phyloP scores from a whole-genome alignment of 495 filamentous ascomycete genomes.

The Lepidopterella palustris region DNA sequence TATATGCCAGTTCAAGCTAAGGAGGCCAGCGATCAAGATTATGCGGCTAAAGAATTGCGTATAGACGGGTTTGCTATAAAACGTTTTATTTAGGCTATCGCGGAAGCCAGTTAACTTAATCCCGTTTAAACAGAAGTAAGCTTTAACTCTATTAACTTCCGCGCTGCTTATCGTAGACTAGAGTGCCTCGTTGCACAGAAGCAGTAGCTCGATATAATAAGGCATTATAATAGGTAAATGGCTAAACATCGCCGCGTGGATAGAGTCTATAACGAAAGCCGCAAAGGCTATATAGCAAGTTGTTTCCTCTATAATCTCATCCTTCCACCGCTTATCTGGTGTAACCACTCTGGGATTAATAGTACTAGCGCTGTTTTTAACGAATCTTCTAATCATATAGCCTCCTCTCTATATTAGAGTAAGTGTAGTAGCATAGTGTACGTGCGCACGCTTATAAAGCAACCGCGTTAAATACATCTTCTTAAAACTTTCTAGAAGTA shows the following conservation, averaged over 20 bases:
- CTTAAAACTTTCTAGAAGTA: constrained; percentile 89
- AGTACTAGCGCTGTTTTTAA: constrained; percentile 55
- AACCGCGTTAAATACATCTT: constrained; percentile 91
- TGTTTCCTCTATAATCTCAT: constrained; percentile 93
- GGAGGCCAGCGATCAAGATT: constrained; percentile 87
- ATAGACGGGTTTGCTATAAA: constrained; percentile 80
- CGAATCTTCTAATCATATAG: constrained; percentile 83
- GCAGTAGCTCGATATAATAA: constrained; percentile 84
- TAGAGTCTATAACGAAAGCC: constrained; percentile 92
- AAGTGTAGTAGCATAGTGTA: constrained; percentile 92
- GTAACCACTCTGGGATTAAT: constrained; percentile 44
- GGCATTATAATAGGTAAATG: constrained; percentile 96
- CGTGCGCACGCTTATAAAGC: constrained; percentile 91
- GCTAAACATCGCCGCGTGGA: constrained; percentile 96
- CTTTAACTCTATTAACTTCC: constrained; percentile 83
- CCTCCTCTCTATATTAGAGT: constrained; percentile 91
- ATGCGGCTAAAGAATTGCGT: constrained; percentile 95
- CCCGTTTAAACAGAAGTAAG: constrained; percentile 71
- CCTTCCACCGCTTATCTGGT: constrained; percentile 88
- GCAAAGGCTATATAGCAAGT: constrained; percentile 87
- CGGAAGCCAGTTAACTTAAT: constrained; percentile 83
- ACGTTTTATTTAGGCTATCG: constrained; percentile 82
- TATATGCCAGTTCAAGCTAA: constrained; percentile 96
- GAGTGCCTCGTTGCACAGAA: constrained; percentile 88
- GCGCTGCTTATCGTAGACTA: constrained; percentile 88